These are phyloP conservation scores for Tetraselmis chui DNA, from an alignment of 139 green algal species.

Conservation along the genomic window DNA sequence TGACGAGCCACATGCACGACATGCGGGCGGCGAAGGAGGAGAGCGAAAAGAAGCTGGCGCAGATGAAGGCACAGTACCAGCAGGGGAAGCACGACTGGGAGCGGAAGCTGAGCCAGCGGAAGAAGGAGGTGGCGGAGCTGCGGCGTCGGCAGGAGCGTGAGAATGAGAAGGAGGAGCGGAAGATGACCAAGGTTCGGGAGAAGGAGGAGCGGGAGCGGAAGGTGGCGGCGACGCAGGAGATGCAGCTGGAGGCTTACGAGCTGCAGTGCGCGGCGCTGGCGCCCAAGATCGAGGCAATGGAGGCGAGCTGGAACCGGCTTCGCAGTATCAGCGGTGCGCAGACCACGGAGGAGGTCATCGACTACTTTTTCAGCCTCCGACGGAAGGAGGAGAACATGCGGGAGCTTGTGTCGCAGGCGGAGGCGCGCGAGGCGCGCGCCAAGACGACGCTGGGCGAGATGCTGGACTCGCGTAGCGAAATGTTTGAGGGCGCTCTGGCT, in stretches of 20 bases:
- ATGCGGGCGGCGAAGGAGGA: slow-evolving; percentile 57
- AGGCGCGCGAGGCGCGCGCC: slow-evolving; percentile 50
- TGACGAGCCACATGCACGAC: slow-evolving; percentile 62
- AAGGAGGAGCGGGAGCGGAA: slow-evolving; percentile 14
- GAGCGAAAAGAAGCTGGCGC: slow-evolving; percentile 63
- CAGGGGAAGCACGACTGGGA: slow-evolving; percentile 55
- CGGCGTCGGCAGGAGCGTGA: slow-evolving; percentile 65
- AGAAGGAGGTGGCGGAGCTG: slow-evolving; percentile 69
- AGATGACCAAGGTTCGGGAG: slow-evolving; percentile 14
- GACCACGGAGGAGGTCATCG: slow-evolving; percentile 62
- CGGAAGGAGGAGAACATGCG: slow-evolving; percentile 74
- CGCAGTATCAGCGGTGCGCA: slow-evolving; percentile 59
- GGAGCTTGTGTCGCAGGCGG: slow-evolving; percentile 66
- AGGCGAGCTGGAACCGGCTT: slow-evolving; percentile 69
- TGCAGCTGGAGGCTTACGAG: slow-evolving; percentile 38
- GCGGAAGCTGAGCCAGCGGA: slow-evolving; percentile 55
- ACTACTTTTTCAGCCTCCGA: slow-evolving; percentile 70
- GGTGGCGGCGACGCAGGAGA: not conserved
- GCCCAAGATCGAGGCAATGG: slow-evolving; percentile 71
- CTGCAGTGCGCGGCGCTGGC: slow-evolving; percentile 50
- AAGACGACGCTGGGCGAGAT: slow-evolving; percentile 55
- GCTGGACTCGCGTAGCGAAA: slow-evolving; percentile 33
- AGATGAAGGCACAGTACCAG: slow-evolving; percentile 20
- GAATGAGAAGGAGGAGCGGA: slow-evolving; percentile 52
- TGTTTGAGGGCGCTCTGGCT: slow-evolving; percentile 40